Evolutionary conservation across 1,284 basidiomycete species (phyloP), one percentile per base, ranked within the genome.

Genomic region (Ustilago sp.): DNA sequence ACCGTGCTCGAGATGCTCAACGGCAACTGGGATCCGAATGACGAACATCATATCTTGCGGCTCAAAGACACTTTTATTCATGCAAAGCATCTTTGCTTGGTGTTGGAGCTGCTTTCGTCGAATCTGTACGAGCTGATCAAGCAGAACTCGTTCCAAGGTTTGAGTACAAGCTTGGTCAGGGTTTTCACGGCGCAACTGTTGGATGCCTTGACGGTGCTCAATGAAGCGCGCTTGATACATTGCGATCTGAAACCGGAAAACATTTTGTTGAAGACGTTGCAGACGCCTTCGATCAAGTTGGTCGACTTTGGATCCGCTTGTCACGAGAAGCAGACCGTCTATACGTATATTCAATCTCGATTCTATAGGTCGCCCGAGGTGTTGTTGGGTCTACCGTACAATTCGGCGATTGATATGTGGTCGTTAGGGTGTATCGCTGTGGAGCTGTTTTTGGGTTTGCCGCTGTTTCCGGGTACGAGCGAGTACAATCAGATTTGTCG

Each of bases 71-170:
- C 94, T 0, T 99, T 99, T 88, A 98, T 97, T 74, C 96, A 98
- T 88, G 92, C 93, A 81, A 94, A 91, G 82, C 97, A 99, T 87
- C 89, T 99, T 52, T 99, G 96, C 87, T 92, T 99, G 74, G 96
- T 99, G 54, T 98, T 99, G 86, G 96, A 99, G 87, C 90, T 98
- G 64, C 90, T 99, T 8, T 97, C 94, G 19, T 97, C 94, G 47
- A 99, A 99, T 86, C 89, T 99, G 69, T 99, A 99, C 89, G 96
- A 99, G 87, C 90, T 99, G 81, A 99, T 99, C 91, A 99, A 99
- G 89, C 97, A 99, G 88, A 99, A 99, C 87, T 94, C 96, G 86
- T 99, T 99, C 90, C 93, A 97, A 87, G 97, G 96, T 3, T 88
- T 99, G 59, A 95, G 93, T 87, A 96, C 94, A 5, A 94, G 96